Evolutionary conservation across 306 rosid genomes (phyloP), one percentile per base, ranked within the genome.

Genomic region (Cucurbita ficifolia): DNA sequence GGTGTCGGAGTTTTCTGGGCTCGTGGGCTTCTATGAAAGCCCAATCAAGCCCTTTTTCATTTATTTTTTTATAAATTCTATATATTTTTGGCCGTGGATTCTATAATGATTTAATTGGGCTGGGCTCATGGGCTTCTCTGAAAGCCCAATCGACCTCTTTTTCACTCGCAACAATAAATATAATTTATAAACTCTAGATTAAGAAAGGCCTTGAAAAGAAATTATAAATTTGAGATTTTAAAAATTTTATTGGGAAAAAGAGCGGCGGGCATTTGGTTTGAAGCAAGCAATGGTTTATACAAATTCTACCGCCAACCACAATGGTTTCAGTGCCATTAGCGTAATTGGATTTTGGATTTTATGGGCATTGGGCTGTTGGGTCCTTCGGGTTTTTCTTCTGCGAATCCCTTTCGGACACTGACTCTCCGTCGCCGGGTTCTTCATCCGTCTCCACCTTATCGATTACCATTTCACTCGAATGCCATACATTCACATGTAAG

Each of bases 401-500:
- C 72, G 11, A 43, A n/a, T 17, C 10, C 55, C 7, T 19, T 42
- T 42, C 52, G 48, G 17, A 18, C 46, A 9, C 36, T 58, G 5
- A 2, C 17, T 42, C 19, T 63, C 55, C 42, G 13, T 68, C 73
- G 21, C 57, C 42, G 75, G 48, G 64, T 59, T 73, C 42, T 55
- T 49, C 60, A 9, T 48, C 56, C 12, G 24, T 59, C 78, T 19
- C 21, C 4, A 8, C 76, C 82, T 70, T 76, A 84, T 79, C 82
- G 45, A 74, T 21, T 72, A 16, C 38, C 48, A 35, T 70, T 76
- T 76, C 72, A 16, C 72, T 78, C 72, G 70, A 76, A 80, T 85
- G 81, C 83, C 84, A 70, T 45, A 29, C 61, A 63, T 56, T 73
- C 83, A 57, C 40, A 77, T 76, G 89, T 85, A 77, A 83, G 82